Percentiles rank a stretch among this genome's conserved stretches.
Evolutionary conservation across 495 filamentous ascomycete species (phyloP).

Genomic region (Penicillium samsonianum): DNA sequence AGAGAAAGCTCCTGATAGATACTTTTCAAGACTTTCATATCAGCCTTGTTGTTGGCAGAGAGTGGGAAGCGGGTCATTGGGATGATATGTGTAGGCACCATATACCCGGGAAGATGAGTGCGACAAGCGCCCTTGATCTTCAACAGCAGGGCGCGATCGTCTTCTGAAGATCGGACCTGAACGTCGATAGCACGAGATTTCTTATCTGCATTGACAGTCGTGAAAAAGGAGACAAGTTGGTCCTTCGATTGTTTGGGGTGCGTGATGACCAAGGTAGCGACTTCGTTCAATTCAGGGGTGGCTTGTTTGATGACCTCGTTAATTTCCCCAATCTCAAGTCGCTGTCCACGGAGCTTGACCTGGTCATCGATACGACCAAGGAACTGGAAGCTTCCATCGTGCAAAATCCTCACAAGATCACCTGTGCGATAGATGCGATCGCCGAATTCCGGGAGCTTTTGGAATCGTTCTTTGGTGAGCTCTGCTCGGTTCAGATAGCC

Average conservation of each 20-base stretch:
- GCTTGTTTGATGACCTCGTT: constrained; percentile 51
- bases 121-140: constrained; percentile 38
- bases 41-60: constrained; percentile 49
- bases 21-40: constrained; percentile 45
- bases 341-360: constrained; percentile 75
- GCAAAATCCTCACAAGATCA: constrained; percentile 49
- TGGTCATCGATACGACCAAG: constrained; percentile 76
- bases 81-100: constrained; percentile 55
- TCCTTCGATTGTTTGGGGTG: constrained; percentile 44
- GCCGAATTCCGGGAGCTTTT: constrained; percentile 33
- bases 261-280: constrained; percentile 44
- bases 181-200: constrained; percentile 18
- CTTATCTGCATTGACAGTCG: constrained; percentile 15
- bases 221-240: constrained; percentile 47
- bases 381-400: constrained; percentile 58
- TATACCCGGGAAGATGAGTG: constrained; percentile 52
- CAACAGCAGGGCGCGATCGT: constrained; percentile 18
- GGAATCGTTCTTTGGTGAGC: constrained; percentile 43
- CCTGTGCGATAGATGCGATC: constrained; percentile 52
- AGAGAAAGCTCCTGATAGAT: constrained; percentile 59
- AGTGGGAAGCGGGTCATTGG: constrained; percentile 45
- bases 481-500: constrained; percentile 81
- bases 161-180: constrained; percentile 18
- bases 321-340: constrained; percentile 78
- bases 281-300: constrained; percentile 34